These are phyloP conservation scores for Psilocybe sp. DNA, from an alignment of 768 basidiomycete species.

Conservation along the genomic window DNA sequence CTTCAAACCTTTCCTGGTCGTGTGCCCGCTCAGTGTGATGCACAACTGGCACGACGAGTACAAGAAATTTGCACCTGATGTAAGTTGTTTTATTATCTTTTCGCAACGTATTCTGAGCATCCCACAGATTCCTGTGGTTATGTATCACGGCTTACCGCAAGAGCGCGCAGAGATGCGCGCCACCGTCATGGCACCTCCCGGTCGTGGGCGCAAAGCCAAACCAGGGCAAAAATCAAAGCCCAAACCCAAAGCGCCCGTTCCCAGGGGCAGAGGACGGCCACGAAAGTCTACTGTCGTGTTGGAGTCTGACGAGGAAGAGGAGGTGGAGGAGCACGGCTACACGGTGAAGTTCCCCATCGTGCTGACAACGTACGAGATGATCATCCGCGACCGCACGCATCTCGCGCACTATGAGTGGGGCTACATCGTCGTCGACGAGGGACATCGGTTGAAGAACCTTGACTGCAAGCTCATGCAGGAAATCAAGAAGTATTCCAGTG, in stretches of 20 bases:
- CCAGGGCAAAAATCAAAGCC: conserved; percentile 9
- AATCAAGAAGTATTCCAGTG: conserved; percentile 82
- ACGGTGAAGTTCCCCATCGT: conserved; percentile 65
- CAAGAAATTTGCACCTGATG: conserved; percentile 74
- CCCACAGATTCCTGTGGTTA: conserved; percentile 76
- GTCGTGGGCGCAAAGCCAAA: conserved; percentile 10
- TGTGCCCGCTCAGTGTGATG: conserved; percentile 90
- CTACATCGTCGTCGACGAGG: conserved; percentile 95
- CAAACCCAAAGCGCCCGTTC: conserved; percentile 4
- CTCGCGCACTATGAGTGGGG: conserved; percentile 69
- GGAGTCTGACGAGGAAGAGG: conserved; percentile 18
- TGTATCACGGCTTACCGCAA: conserved; percentile 85
- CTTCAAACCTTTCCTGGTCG: conserved; percentile 77
- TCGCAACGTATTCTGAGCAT: neutral
- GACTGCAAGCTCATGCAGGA: conserved; percentile 88
- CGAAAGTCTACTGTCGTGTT: conserved; percentile 18
- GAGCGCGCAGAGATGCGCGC: conserved; percentile 79
- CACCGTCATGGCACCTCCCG: conserved; percentile 49
- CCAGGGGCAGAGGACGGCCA: conserved; percentile 12
- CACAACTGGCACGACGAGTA: conserved; percentile 92
- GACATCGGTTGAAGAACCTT: conserved; percentile 93
- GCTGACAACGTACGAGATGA: conserved; percentile 90
- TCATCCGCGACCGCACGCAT: conserved; percentile 76
- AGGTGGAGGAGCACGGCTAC: conserved; percentile 17
- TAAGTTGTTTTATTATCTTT: conserved; percentile 29